Base-by-base conservation (phyloP, 1,284 basidiomycete genomes). In the Stereum hirsutum region DNA sequence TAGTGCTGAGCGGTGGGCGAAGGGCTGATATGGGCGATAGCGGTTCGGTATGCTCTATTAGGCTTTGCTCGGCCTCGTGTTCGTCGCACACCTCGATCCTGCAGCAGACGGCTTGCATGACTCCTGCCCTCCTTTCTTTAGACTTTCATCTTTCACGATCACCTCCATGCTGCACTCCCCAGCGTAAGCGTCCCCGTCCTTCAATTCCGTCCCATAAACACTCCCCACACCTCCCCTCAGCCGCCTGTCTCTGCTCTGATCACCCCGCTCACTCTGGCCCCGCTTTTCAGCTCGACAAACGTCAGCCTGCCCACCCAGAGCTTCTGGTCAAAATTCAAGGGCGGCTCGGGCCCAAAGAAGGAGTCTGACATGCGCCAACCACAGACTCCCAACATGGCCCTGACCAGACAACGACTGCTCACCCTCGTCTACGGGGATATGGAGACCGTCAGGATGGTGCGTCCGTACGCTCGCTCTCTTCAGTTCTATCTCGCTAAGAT, bases 401-500 rank as follows among this genome's bases (percentile, higher is more conserved):
- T 86, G 50, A 68, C 78, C 23, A 64, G 82, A 41, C 81, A 81
- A 49, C 75, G 82, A 47, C 74, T 87, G 48, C 70, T 89, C 52
- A 89, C 87, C 42, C 74, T 89, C 47, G 79, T 75, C n/a, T 86
- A 79, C 58, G 80, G 68, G 42, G 86, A 89, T 34, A 85, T 87
- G 80, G 87, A 89, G 63, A 89, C 86, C 10, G 71, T 89, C 48
- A 70, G 78, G 49, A 75, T 81, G 68, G 85, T 86, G 48, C 42
- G 69, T 58, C 19, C 19, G 10, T 8, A 44, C 46, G 35, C 38
- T 37, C 12, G 36, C 21, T 23, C n/a, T 34, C 48, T 39, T 47
- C 42, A 50, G 43, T 45, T 43, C 43, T 34, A 4, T 36, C 6
- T 24, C n/a, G n/a, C n/a, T n/a, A n/a, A n/a, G n/a, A n/a, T n/a